These are phyloP conservation scores for Groenewaldozyma tartarivorans DNA, from an alignment of 805 yeast species.

Conservation along the genomic window DNA sequence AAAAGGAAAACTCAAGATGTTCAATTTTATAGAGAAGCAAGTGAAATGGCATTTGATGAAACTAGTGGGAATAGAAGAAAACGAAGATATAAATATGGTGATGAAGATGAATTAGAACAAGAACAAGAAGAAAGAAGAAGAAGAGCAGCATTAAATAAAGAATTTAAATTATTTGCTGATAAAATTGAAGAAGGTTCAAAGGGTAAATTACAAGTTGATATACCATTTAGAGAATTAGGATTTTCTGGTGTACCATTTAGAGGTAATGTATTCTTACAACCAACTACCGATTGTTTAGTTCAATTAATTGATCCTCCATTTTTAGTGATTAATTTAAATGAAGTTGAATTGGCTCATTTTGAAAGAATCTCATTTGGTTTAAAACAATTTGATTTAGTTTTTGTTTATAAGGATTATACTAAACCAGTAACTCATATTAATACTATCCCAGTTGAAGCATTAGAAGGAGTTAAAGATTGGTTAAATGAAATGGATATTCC, in stretches of 20 bases:
- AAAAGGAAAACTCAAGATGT: slow-evolving; percentile 92
- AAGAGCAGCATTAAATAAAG: slow-evolving; percentile 82
- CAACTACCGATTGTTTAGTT: slow-evolving; percentile 92
- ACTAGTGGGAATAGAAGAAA: slow-evolving; percentile 89
- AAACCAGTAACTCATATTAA: slow-evolving; percentile 86
- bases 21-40: slow-evolving; percentile 93
- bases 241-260: slow-evolving; percentile 96
- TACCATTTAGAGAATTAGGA: slow-evolving; percentile 92
- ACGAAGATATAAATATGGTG: slow-evolving; percentile 65
- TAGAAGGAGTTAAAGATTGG: slow-evolving; percentile 94
- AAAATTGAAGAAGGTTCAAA: slow-evolving; percentile 80
- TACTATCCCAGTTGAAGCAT: slow-evolving; percentile 84
- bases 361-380: slow-evolving; percentile 97
- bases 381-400: slow-evolving; percentile 94
- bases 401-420: slow-evolving; percentile 84
- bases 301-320: slow-evolving; percentile 94
- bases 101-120: slow-evolving; percentile 96
- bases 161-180: slow-evolving; percentile 83
- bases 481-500: slow-evolving; percentile 96
- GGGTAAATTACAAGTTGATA: slow-evolving; percentile 78
- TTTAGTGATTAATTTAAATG: slow-evolving; percentile 80
- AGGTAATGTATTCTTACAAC: slow-evolving; percentile 89
- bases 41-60: slow-evolving; percentile 93
- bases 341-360: slow-evolving; percentile 87
- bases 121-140: slow-evolving; percentile 97